Evolutionary conservation across 1,284 basidiomycete genomes (phyloP), one percentile per base, ranked within the genome.

Genomic region (Tilletia caries): DNA sequence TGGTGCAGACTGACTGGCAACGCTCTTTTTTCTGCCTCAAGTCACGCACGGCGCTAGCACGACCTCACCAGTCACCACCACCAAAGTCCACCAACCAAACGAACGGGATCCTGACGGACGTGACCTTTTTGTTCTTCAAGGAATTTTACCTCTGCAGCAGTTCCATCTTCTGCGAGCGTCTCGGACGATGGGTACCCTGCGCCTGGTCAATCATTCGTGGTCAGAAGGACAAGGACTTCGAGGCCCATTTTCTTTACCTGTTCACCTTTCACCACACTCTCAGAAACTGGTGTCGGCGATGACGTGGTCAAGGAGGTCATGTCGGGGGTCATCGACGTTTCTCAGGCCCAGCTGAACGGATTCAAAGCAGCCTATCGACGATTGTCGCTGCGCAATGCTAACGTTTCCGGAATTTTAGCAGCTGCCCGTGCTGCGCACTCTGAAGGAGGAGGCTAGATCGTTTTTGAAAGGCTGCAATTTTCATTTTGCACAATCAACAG

Each of bases 1-100:
- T 62, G 27, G 13, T 62, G 10, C 58, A 62, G 32, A 62, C 58
- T 20, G 58, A 62, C 32, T 62, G 27, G 27, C 58, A 62, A 29
- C 29, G 27, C 27, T 18, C 8, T 2, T 33, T 18, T 62, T 62
- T 23, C 10, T 37, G 27, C 27, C 20, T 33, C 8, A 13, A 32
- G 32, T n/a, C n/a, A n/a, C n/a, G n/a, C n/a, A n/a, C n/a, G n/a
- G n/a, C n/a, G n/a, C n/a, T n/a, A n/a, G n/a, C n/a, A 25, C n/a
- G 25, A 29, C 13, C 5, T 41, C 6, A 41, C 37, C 13, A 13
- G 8, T 13, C 20, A 29, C n/a, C n/a, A n/a, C n/a, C n/a, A n/a
- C n/a, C n/a, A 27, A 23, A 54, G 52, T 23, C 52, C 25, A 15
- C 20, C 13, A 29, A 29, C 2, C 27, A n/a, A 6, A 29, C 27